Evolutionary conservation across 2,329 filamentous ascomycete genomes (phyloP), one percentile per base, ranked within the genome.

Genomic region (Meredithiella fracta): DNA sequence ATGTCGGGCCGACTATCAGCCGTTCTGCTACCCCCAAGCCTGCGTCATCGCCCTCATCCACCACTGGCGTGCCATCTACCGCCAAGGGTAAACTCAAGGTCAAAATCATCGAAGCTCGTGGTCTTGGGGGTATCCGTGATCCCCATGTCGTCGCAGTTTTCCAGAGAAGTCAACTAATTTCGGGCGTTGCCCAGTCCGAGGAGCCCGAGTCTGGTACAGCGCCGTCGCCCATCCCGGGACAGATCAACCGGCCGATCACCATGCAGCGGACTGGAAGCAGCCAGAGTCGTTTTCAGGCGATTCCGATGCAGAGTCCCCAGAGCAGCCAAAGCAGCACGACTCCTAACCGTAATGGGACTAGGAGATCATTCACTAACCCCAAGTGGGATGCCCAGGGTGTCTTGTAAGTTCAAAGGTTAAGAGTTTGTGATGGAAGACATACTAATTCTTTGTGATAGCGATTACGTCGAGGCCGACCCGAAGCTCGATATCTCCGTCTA

Each of bases 131-230:
- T 58, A 88, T 88, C 65, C 80, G 82, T 58, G 87, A 96, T 64
- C 92, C 92, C 1, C 98, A 98, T 64, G 87, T 96, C 54, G 89
- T 98, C 9, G 94, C 86, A 58, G 90, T 96, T 25, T 98, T 97
- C 65, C 92, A 98, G 67, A 86, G 88, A 67, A 95, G 91, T 65
- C 92, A 98, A 68, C 84, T 94, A 63, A 95, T 98, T 56, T 97
- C 92, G 1, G 84, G 86, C 56, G 86, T 90, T 11, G 79, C 83
- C 37, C 73, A 74, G 55, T 70, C 76, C 23, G 73, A 44, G 17
- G 40, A 44, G 40, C 15, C 40, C n/a, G 40, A 44, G 8, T 44
- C 40, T 8, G 40, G 29, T 20, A n/a, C 51, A 75, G 78, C 26
- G 6, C 26, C 34, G 11, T 31, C 31, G 15, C 31, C 37, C 37